phyloP scores from a whole-genome alignment of 1,284 basidiomycete species.

The Heterobasidion parviporum region DNA sequence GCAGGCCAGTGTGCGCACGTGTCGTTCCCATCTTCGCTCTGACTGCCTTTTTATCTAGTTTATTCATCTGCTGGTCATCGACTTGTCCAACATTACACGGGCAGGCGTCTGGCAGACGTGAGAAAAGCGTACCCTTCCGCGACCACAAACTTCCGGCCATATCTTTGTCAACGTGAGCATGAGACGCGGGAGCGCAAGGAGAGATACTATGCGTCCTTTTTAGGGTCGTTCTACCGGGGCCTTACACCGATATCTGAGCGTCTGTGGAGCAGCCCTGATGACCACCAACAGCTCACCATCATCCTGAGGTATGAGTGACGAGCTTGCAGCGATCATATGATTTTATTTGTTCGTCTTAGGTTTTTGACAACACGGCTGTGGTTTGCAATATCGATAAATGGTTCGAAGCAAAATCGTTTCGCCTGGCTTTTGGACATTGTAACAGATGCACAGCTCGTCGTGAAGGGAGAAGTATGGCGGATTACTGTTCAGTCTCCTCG shows the following conservation, averaged over 20 bases:
- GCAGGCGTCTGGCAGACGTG: slow-evolving; percentile 14
- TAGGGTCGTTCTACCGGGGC: slow-evolving; percentile 27
- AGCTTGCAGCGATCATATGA: neutral
- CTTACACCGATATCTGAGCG: slow-evolving; percentile 29
- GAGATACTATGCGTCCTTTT: slow-evolving; percentile 40
- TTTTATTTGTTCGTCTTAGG: slow-evolving; percentile 23
- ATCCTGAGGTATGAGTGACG: slow-evolving; percentile 40
- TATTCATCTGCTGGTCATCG: slow-evolving; percentile 47
- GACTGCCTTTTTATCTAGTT: slow-evolving; percentile 26
- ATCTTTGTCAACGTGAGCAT: slow-evolving; percentile 39
- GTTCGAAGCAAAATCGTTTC: slow-evolving; percentile 15
- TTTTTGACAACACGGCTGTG: slow-evolving; percentile 56
- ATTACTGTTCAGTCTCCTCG: slow-evolving; percentile 24
- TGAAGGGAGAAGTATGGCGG: slow-evolving; percentile 52
- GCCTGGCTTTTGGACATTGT: slow-evolving; percentile 29
- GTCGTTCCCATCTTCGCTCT: neutral
- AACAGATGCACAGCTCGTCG: slow-evolving; percentile 38
- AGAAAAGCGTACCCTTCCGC: slow-evolving; percentile 24
- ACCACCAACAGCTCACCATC: slow-evolving; percentile 44
- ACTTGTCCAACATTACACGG: too few species aligned
- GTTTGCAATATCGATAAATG: slow-evolving; percentile 49
- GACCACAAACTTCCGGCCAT: slow-evolving; percentile 64
- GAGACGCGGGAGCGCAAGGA: slow-evolving; percentile 30
- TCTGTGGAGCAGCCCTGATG: slow-evolving; percentile 54
- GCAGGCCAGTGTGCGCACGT: slow-evolving; percentile 35